These are phyloP conservation scores for Apiospora phragmitis DNA, from an alignment of 2,329 filamentous ascomycete genomes.

Conservation along the genomic window DNA sequence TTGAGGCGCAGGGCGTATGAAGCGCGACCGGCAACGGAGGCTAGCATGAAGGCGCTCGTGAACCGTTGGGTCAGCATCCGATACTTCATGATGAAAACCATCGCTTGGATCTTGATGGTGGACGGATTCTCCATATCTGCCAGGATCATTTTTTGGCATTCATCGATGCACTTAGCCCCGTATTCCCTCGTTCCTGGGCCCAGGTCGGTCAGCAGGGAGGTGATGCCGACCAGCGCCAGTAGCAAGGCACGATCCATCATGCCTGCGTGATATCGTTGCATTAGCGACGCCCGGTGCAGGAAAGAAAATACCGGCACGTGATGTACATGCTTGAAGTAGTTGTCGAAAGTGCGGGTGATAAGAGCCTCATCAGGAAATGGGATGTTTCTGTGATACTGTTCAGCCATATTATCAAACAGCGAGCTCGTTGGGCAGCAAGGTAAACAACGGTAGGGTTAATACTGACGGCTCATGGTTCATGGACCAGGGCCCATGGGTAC, in stretches of 20 bases:
- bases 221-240: conserved; percentile 56
- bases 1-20: conserved; percentile 51
- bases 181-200: conserved; percentile 53
- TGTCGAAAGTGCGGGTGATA: conserved; percentile 53
- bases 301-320: conserved; percentile 61
- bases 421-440: conserved; percentile 26
- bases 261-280: conserved; percentile 58
- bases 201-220: conserved; percentile 55
- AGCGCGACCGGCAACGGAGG: conserved; percentile 46
- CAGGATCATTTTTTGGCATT: conserved; percentile 54
- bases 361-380: conserved; percentile 42
- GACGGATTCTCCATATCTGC: conserved; percentile 55
- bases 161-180: conserved; percentile 54
- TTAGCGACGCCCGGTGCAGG: conserved; percentile 58
- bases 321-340: conserved; percentile 60
- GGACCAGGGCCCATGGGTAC: conserved; percentile 15
- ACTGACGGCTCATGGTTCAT: conserved; percentile 12
- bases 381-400: conserved; percentile 26
- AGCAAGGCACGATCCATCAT: conserved; percentile 56
- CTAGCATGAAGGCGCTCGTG: conserved; percentile 49
- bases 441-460: neutral
- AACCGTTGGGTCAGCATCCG: conserved; percentile 46
- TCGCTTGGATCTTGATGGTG: conserved; percentile 53
- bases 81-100: conserved; percentile 49
- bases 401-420: conserved; percentile 55